A percentile compares a stretch with the other conserved stretches of the same genome.
phyloP scores from a whole-genome alignment of 2,329 filamentous ascomycete genomes.

The Diaporthe citri region DNA sequence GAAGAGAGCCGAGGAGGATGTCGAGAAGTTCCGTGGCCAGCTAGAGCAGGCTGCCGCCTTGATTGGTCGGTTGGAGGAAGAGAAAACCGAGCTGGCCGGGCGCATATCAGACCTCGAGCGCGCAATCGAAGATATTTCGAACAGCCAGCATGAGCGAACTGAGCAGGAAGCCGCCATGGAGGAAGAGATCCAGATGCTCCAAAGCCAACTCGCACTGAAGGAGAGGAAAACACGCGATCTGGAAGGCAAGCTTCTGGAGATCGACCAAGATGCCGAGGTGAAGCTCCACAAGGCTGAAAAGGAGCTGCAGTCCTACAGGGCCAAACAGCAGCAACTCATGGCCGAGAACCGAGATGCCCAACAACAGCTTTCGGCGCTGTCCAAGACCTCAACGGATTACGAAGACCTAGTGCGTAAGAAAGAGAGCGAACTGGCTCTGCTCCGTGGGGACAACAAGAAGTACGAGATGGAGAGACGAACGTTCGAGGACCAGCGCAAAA shows the following conservation, averaged over 20 bases:
- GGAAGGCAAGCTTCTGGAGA: constrained; percentile 84
- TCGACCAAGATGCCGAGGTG: constrained; percentile 89
- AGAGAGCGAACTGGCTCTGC: constrained; percentile 89
- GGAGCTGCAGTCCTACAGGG: constrained; percentile 80
- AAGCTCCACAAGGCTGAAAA: constrained; percentile 84
- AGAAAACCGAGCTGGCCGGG: constrained; percentile 81
- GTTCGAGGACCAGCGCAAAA: constrained; percentile 83
- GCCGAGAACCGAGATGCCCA: constrained; percentile 87
- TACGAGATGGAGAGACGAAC: constrained; percentile 83
- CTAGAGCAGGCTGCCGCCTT: constrained; percentile 92
- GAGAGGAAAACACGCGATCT: constrained; percentile 91
- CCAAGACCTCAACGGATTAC: constrained; percentile 92
- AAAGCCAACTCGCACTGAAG: constrained; percentile 89
- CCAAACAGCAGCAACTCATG: constrained; percentile 80
- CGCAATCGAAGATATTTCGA: constrained; percentile 78
- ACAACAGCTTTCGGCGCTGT: constrained; percentile 86
- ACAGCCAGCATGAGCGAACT: constrained; percentile 78
- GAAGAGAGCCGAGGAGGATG: constrained; percentile 87
- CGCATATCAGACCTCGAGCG: constrained; percentile 78
- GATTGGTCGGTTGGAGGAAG: constrained; percentile 86
- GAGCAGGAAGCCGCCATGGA: constrained; percentile 81
- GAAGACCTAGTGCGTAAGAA: constrained; percentile 94
- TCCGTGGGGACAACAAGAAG: constrained; percentile 87
- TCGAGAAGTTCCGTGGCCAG: constrained; percentile 82
- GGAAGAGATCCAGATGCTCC: constrained; percentile 90